phyloP scores from a whole-genome alignment of 441 rosid species.

The Eruca vesicaria region DNA sequence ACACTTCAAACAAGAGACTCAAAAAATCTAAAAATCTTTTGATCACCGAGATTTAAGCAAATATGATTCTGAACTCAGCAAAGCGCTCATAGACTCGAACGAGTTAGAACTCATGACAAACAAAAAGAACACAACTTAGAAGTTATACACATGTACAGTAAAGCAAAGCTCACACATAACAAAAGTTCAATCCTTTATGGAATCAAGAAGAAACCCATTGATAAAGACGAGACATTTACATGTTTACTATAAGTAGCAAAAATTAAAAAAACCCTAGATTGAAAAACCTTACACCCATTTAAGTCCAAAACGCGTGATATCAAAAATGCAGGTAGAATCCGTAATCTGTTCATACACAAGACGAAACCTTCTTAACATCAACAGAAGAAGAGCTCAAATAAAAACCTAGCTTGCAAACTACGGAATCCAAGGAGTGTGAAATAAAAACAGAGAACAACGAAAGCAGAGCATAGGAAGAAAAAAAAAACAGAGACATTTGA shows the following conservation, averaged over 20 bases:
- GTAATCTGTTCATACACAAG: background rate
- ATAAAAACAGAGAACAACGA: background rate
- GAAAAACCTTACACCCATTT: conserved; percentile 21
- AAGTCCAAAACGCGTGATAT: conserved; percentile 24
- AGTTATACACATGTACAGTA: background rate
- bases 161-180: background rate
- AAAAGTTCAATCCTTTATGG: background rate
- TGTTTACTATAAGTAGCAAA: background rate
- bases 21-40: too few species aligned
- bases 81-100: background rate
- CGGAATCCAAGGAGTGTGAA: conserved; percentile 12
- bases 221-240: background rate
- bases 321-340: conserved; percentile 26
- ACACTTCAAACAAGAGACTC: too few species aligned
- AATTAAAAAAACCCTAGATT: conserved; percentile 26
- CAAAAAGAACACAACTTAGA: background rate
- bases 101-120: background rate
- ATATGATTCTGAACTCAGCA: too few species aligned
- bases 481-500: background rate
- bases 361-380: background rate
- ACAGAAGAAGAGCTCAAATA: too few species aligned
- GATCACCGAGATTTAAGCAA: background rate
- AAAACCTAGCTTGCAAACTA: conserved; percentile 17
- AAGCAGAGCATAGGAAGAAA: background rate
- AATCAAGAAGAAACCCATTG: background rate